Base-by-base conservation (phyloP, 2,329 filamentous ascomycete genomes). In the Boeremia exigua region DNA sequence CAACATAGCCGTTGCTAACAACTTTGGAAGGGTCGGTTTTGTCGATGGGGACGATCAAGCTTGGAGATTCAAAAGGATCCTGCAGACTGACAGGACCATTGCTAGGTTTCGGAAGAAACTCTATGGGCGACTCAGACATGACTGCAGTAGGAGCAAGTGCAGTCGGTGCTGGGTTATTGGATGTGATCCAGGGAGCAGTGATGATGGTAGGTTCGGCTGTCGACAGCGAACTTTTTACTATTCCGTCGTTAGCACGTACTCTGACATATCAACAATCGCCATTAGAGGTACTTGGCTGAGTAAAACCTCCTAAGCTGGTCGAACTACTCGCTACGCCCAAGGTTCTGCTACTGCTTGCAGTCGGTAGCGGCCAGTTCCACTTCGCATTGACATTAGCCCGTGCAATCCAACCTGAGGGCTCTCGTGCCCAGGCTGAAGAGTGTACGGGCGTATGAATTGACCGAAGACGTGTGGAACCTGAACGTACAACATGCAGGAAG, bases 1-100 rank as follows among this genome's bases (percentile, higher is more conserved):
- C 79, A 33, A 68, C 70, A 63, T 75, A 78, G 23, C 71, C 65
- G 0, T 76, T 75, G 0, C 80, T 79, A 32, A 74, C 75, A 7
- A 75, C 67, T 17, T 59, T 71, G 54, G 75, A 61, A 0, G 80
- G 79, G 17, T 78, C 40, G 28, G 62, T 42, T 12, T 61, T 68
- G 42, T 75, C 71, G 47, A 79, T 62, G 2, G 75, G 73, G 7
- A 77, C 56, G 17, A 79, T 75, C 48, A 75, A 60, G 42, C 73
- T 67, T n/a, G 76, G 76, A 11, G 65, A 68, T 58, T 77, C 62
- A 55, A 75, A 78, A 25, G 65, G 61, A 29, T 70, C 70, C 12
- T 60, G 61, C 28, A 79, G 67, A 43, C 65, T 50, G 1, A 62
- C 65, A 25, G 68, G 71, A 43, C 56, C 36, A 23, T 4, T 66